Conservation (phyloP, 1,284 basidiomycete species). For the Polyporus tsugae region DNA sequence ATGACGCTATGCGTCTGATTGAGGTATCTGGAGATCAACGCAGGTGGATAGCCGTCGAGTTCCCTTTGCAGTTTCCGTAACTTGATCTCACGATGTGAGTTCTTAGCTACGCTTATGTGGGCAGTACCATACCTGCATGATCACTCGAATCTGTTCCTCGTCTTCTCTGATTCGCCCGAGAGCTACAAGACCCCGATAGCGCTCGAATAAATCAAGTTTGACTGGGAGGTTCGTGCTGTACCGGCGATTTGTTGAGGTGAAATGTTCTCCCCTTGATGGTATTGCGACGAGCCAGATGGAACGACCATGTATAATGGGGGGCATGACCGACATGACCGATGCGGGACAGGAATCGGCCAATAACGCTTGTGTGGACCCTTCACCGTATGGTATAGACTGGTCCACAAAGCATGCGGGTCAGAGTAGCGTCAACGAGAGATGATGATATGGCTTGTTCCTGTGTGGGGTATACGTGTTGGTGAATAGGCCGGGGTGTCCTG, state of each 20-base stretch:
- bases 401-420: not conserved
- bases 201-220: slow-evolving; percentile 40
- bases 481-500: too few species aligned
- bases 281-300: not conserved
- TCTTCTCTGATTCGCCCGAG: slow-evolving; percentile 64
- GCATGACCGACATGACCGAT: not conserved
- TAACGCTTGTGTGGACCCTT: not conserved
- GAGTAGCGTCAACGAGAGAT: too few species aligned
- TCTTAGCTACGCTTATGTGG: not conserved
- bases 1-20: slow-evolving; percentile 26
- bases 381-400: not conserved
- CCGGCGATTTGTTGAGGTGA: not conserved
- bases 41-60: slow-evolving; percentile 58
- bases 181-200: slow-evolving; percentile 41
- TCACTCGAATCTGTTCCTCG: slow-evolving; percentile 69
- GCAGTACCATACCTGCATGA: slow-evolving; percentile 59
- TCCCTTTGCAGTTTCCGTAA: slow-evolving; percentile 56
- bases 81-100: slow-evolving; percentile 37
- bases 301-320: not conserved
- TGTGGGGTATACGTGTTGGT: not conserved
- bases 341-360: not conserved
- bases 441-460: not conserved
- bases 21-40: slow-evolving; percentile 44
- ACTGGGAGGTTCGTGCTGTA: slow-evolving; percentile 28
- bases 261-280: not conserved